Evolutionary conservation across 805 yeast genomes (phyloP), one percentile per base, ranked within the genome.

Genomic region (Ogataea nakhonphanomensis): DNA sequence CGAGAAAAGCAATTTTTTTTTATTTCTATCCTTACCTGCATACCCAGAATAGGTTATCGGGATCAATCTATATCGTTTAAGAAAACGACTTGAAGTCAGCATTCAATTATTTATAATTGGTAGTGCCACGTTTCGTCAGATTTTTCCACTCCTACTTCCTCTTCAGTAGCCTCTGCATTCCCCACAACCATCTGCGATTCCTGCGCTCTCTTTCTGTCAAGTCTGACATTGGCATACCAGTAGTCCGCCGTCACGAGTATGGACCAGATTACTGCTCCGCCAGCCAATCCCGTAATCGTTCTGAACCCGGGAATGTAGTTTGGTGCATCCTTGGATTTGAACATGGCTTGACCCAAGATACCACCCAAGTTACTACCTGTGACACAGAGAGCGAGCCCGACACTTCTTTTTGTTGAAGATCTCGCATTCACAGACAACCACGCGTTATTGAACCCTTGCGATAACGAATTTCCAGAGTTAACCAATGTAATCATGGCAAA

Each of bases 331-430:
- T 26, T 26, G 29, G 29, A 26, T 26, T 26, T 26, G 29, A 26
- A 26, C 29, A 26, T 26, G 29, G 29, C 29, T 26, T 26, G 29
- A 26, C 29, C 29, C 29, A 26, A 26, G 29, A 26, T 26, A 26
- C 29, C 29, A 26, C 29, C 29, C 29, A 26, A 26, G 29, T 26
- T 26, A 26, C 29, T 26, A 26, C 29, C 29, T 26, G 29, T 26
- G 29, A 26, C 29, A 26, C 29, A 26, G 29, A 26, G 29, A 26
- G 29, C 29, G 29, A 26, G 29, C 29, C 29, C 29, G 29, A 26
- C 29, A 26, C 29, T 26, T 26, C 29, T 26, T 26, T 26, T 26
- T 26, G 29, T 26, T 26, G 29, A 26, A 26, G 29, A 11, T 26
- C 29, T 26, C 29, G 29, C 29, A 26, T 26, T 26, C 29, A 26